A percentile compares a stretch with the other conserved stretches of the same genome.
Conservation (phyloP, 371 early-diverging fungal species). For the Dichotomocladium elegans region DNA sequence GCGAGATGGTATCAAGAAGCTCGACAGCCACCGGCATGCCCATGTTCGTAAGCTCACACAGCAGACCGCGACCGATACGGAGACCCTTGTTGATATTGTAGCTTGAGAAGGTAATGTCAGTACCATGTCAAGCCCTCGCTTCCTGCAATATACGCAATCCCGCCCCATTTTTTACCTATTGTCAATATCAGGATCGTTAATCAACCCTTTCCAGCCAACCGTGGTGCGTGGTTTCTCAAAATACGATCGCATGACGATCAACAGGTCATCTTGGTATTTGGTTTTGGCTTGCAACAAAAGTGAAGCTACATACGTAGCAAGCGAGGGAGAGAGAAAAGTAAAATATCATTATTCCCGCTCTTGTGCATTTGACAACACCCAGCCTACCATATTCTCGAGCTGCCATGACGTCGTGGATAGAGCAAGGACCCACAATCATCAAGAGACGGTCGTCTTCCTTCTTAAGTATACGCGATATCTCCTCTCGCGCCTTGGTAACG, state of each 20-base stretch:
- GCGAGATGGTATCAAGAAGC: constrained; percentile 91
- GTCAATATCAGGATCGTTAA: constrained; percentile 88
- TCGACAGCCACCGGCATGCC: constrained; percentile 89
- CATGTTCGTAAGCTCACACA: constrained; percentile 68
- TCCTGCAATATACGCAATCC: background rate
- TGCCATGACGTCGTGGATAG: constrained; percentile 87
- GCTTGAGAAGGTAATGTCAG: constrained; percentile 18
- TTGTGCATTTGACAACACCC: background rate
- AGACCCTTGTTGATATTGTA: constrained; percentile 91
- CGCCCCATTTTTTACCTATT: constrained; percentile 44
- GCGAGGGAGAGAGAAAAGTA: background rate
- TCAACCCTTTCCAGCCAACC: constrained; percentile 93
- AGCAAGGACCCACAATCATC: constrained; percentile 92
- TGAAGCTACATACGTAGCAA: constrained; percentile 11
- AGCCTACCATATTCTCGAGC: constrained; percentile 74
- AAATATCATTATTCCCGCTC: background rate
- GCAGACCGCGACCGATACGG: constrained; percentile 75
- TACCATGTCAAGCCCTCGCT: background rate
- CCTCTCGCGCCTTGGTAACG: constrained; percentile 52
- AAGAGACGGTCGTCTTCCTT: constrained; percentile 81
- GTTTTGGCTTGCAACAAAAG: constrained; percentile 32
- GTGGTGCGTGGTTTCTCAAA: constrained; percentile 95
- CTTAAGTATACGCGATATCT: constrained; percentile 62
- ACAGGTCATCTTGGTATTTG: constrained; percentile 56
- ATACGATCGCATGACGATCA: constrained; percentile 89